Evolutionary conservation across 1,139 yeast genomes (phyloP).

Genomic region (Nakaseomyces delphensis): DNA sequence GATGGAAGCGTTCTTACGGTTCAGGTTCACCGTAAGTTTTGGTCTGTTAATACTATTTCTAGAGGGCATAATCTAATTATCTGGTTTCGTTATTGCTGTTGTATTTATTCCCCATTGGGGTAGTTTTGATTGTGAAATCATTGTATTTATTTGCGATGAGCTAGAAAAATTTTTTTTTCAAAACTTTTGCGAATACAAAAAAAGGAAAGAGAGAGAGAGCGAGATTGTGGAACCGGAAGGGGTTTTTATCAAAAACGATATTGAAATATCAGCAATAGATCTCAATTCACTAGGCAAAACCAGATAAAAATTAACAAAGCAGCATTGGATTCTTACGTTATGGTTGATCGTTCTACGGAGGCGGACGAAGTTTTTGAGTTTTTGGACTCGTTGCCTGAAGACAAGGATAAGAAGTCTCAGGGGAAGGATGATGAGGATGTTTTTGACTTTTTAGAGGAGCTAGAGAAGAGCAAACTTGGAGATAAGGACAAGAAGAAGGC

Average conservation of each 20-base stretch:
- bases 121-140: no score
- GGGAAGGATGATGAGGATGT: conserved; percentile 59
- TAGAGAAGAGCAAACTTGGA: conserved; percentile 39
- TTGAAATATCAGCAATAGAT: no score
- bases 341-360: conserved; percentile 24
- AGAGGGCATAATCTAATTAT: no score
- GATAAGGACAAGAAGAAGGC: conserved; percentile 12
- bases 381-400: conserved; percentile 78
- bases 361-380: conserved; percentile 85
- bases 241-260: no score
- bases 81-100: conserved; percentile 5
- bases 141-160: not conserved
- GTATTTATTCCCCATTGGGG: not conserved
- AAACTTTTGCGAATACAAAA: not conserved
- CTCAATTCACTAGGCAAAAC: not conserved
- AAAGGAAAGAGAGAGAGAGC: not conserved
- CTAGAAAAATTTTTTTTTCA: not conserved
- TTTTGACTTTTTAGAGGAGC: conserved; percentile 77
- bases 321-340: conserved; percentile 1
- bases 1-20: conserved; percentile 45
- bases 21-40: conserved; percentile 49
- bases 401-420: conserved; percentile 32
- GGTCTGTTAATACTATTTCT: conserved; percentile 76
- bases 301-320: not conserved
- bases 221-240: not conserved